phyloP scores from a whole-genome alignment of 305 asterid genomes.

The Fraxinus angustifolia region DNA sequence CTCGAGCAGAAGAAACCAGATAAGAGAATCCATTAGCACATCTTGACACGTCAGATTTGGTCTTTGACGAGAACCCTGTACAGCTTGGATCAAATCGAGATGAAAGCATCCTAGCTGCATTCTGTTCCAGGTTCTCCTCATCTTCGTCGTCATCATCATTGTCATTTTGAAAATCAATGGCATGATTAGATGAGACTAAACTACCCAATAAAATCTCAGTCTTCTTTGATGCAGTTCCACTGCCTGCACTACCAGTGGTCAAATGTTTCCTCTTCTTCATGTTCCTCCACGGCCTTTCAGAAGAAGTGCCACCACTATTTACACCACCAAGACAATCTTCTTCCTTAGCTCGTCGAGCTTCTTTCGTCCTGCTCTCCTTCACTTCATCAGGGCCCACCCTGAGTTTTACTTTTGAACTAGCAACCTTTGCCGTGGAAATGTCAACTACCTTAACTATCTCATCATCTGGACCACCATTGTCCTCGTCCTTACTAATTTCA shows the following conservation, averaged over 20 bases:
- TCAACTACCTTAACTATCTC: constrained; percentile 28
- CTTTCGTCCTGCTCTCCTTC: constrained; percentile 33
- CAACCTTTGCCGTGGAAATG: constrained; percentile 32
- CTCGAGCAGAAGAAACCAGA: constrained; percentile 47
- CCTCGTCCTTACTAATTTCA: constrained; percentile 37
- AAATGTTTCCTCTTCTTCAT: constrained; percentile 48
- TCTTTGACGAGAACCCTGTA: constrained; percentile 71
- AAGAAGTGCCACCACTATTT: constrained; percentile 37
- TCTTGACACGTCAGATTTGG: constrained; percentile 43
- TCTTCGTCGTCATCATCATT: constrained; percentile 76
- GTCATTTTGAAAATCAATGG: constrained; percentile 53
- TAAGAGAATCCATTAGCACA: constrained; percentile 45
- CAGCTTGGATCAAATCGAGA: constrained; percentile 98
- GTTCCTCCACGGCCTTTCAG: constrained; percentile 39
- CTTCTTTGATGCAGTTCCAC: constrained; percentile 38
- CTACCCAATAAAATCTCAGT: constrained; percentile 48
- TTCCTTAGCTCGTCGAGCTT: constrained; percentile 34
- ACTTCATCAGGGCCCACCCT: constrained; percentile 38
- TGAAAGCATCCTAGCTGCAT: constrained; percentile 99
- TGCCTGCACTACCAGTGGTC: constrained; percentile 32
- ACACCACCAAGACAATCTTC: constrained; percentile 29
- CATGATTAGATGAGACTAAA: constrained; percentile 36
- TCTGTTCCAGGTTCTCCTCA: constrained; percentile 93
- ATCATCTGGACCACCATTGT: constrained; percentile 39
- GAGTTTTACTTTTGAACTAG: constrained; percentile 36